phyloP scores from a whole-genome alignment of 192 early-diverging fungal species.

The Coemansia sp. region DNA sequence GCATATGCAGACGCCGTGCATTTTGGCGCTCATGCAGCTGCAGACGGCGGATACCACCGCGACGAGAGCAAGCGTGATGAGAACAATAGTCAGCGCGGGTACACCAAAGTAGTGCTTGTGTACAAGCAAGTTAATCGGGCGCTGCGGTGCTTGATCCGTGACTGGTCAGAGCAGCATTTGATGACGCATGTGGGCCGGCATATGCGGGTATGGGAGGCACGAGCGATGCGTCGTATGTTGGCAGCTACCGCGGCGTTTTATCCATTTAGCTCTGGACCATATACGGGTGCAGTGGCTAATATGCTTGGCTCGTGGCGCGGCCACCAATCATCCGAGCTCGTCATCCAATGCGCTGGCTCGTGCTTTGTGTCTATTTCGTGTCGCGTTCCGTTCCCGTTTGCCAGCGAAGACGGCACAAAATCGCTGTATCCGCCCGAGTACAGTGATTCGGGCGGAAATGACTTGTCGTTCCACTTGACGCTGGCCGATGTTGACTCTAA shows the following conservation, averaged over 20 bases:
- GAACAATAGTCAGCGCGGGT: constrained; percentile 16
- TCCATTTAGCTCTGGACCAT: constrained; percentile 39
- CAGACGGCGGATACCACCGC: constrained; percentile 48
- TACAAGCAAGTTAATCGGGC: constrained; percentile 46
- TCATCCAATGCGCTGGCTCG: constrained; percentile 39
- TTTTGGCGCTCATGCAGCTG: constrained; percentile 36
- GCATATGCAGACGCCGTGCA: constrained; percentile 48
- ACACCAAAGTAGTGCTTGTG: constrained; percentile 45
- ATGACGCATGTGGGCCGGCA: constrained; percentile 51
- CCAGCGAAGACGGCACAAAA: constrained; percentile 22
- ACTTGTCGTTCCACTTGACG: constrained; percentile 46
- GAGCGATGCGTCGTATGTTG: constrained; percentile 33
- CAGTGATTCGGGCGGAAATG: constrained; percentile 31
- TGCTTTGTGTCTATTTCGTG: constrained; percentile 49
- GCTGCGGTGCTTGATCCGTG: constrained; percentile 45
- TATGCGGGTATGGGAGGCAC: constrained; percentile 47
- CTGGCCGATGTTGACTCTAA: constrained; percentile 41
- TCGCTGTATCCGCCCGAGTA: constrained; percentile 33
- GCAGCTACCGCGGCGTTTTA: constrained; percentile 42
- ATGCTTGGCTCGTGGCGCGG: constrained; percentile 37
- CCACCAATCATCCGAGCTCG: constrained; percentile 40
- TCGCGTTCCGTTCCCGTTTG: constrained; percentile 43
- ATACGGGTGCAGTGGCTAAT: constrained; percentile 34
- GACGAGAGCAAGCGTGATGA: neutral
- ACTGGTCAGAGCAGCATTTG: constrained; percentile 53